A percentile compares a stretch with the other conserved stretches of the same genome.
Evolutionary conservation across 257 asterid species (phyloP).

Genomic region (Pogostemon cablin): DNA sequence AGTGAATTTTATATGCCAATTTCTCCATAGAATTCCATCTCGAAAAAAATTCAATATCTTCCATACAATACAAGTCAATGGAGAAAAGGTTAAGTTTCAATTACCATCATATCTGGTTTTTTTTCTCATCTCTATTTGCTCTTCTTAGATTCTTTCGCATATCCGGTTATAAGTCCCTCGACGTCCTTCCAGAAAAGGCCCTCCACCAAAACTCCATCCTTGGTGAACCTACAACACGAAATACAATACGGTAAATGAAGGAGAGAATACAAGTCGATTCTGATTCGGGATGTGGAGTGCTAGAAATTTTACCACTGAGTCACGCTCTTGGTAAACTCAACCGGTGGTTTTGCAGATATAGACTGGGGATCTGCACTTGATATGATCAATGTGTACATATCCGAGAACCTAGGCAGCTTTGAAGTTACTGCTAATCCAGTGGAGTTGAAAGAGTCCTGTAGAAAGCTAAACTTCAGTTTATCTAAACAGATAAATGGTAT

Average conservation of each 20-base stretch:
- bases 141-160: conserved; percentile 76
- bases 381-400: conserved; percentile 74
- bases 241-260: background rate
- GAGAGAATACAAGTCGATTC: background rate
- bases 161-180: conserved; percentile 61
- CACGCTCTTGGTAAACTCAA: conserved; percentile 85
- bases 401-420: conserved; percentile 95
- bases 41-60: conserved; percentile 18
- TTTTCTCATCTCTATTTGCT: conserved; percentile 51
- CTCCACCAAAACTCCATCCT: conserved; percentile 95
- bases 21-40: conserved; percentile 16
- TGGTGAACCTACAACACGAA: conserved; percentile 71
- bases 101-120: conserved; percentile 18
- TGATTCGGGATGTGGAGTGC: background rate
- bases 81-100: conserved; percentile 14
- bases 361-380: conserved; percentile 93
- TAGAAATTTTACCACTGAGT: conserved; percentile 66
- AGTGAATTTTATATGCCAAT: background rate
- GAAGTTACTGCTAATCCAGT: conserved; percentile 85
- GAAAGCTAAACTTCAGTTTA: conserved; percentile 32
- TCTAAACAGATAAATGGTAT: background rate
- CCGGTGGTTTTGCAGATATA: conserved; percentile 75
- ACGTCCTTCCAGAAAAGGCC: conserved; percentile 94
- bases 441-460: conserved; percentile 73
- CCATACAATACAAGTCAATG: conserved; percentile 5